Conservation (phyloP, 2,329 filamentous ascomycete genomes). For the Podosphaera xanthii region DNA sequence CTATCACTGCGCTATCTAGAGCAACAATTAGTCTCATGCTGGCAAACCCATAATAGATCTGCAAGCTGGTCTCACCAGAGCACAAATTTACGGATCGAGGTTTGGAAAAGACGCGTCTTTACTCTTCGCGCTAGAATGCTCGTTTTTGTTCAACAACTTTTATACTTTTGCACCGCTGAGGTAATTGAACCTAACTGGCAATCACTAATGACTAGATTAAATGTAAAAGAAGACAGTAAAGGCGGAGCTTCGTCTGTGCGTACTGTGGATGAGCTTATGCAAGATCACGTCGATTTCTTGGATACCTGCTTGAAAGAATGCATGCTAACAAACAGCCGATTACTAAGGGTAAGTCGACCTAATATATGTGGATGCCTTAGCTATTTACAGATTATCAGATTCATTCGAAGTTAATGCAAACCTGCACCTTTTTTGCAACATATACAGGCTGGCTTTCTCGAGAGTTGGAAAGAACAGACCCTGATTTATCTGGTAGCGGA, state of each 20-base stretch:
- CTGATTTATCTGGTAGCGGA: slow-evolving; percentile 40
- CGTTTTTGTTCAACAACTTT: slow-evolving; percentile 84
- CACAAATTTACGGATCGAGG: slow-evolving; percentile 49
- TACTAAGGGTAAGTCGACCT: slow-evolving; percentile 44
- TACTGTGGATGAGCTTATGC: slow-evolving; percentile 95
- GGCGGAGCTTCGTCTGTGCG: slow-evolving; percentile 23
- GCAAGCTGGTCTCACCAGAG: slow-evolving; percentile 66
- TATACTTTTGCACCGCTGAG: slow-evolving; percentile 92
- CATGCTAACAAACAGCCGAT: slow-evolving; percentile 92
- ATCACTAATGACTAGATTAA: slow-evolving; percentile 70
- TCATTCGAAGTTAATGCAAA: slow-evolving; percentile 90
- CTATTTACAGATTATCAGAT: slow-evolving; percentile 32
- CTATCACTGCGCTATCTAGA: slow-evolving; percentile 78
- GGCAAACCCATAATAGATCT: slow-evolving; percentile 72
- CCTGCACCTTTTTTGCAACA: slow-evolving; percentile 79
- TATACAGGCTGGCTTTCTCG: slow-evolving; percentile 74
- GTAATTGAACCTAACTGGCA: slow-evolving; percentile 98
- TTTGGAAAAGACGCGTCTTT: slow-evolving; percentile 85
- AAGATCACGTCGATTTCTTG: slow-evolving; percentile 94
- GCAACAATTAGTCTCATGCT: slow-evolving; percentile 62
- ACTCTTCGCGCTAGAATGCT: slow-evolving; percentile 84
- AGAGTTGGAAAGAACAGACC: slow-evolving; percentile 64
- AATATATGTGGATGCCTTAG: slow-evolving; percentile 1
- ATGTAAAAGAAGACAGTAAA: slow-evolving; percentile 29
- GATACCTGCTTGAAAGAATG: slow-evolving; percentile 97